Base-by-base conservation (phyloP, 805 yeast species). In the Wickerhamomyces kurtzmanii region DNA sequence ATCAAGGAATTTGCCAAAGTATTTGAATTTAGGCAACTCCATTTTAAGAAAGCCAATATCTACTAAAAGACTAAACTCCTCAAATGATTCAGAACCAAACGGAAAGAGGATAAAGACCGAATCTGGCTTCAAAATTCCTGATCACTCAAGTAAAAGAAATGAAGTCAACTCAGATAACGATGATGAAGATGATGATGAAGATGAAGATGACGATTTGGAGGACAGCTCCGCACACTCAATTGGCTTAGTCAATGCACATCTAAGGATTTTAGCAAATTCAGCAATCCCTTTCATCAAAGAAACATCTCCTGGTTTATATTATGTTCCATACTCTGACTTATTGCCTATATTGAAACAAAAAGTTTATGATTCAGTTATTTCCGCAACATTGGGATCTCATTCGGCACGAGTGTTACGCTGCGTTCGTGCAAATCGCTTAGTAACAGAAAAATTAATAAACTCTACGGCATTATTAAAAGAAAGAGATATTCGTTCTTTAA, bases 391-490 rank as follows among this genome's bases (percentile, higher is more conserved):
- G 34, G 91, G 91, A 1, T 57, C 66, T 7, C 67, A 76, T 12
- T 71, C 87, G 0, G 65, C 81, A 31, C 67, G 95, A 30, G 62
- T 91, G 3, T 55, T 89, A 34, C 74, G 93, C 37, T 81, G 94
- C 40, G 67, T 91, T 18, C 72, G 82, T 32, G 67, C 66, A 8
- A 63, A 72, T 42, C 73, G 74, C 37, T 62, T 85, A 26, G 78
- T 80, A 7, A 94, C 93, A 37, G 98, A 91, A 45, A 87, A 89
- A 45, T 62, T 77, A 12, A 68, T 91, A 28, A 72, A 85, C 21
- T 76, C 81, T 29, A 52, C 71, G 11, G 89, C 91, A 2, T 55
- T 91, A 29, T 65, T 91, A 53, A 82, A 73, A 38, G 93, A 85
- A 33, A 71, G 70, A 34, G 80, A 75, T 20, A 81, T 86, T 7